These are phyloP conservation scores for Bipolaris victoriae DNA, from an alignment of 2,329 filamentous ascomycete genomes.

Conservation along the genomic window DNA sequence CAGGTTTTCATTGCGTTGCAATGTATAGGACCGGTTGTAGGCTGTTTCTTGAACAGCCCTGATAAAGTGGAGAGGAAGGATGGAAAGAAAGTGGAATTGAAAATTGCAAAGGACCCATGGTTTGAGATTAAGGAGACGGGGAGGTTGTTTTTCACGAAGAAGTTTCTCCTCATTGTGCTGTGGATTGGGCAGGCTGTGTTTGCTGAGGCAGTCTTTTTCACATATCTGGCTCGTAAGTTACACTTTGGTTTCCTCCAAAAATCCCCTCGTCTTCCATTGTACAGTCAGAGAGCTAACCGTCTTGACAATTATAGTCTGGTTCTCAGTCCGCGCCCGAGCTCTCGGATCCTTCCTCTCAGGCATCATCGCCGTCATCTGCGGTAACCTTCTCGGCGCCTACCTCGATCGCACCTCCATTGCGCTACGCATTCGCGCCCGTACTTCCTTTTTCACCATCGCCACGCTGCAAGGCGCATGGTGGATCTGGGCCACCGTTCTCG, in stretches of 20 bases:
- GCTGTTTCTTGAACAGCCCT: slow-evolving; percentile 66
- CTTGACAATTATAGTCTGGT: slow-evolving; percentile 60
- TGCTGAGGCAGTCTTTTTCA: slow-evolving; percentile 74
- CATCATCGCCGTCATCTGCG: slow-evolving; percentile 68
- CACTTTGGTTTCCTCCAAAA: not conserved
- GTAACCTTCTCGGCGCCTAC: slow-evolving; percentile 70
- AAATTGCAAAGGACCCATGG: slow-evolving; percentile 62
- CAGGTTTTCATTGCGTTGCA: slow-evolving; percentile 75
- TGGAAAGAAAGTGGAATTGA: slow-evolving; percentile 65
- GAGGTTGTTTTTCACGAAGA: slow-evolving; percentile 64
- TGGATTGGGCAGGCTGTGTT: slow-evolving; percentile 76
- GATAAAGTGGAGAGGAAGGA: slow-evolving; percentile 69
- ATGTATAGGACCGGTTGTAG: slow-evolving; percentile 68
- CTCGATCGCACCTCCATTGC: slow-evolving; percentile 65
- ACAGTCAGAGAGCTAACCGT: not conserved
- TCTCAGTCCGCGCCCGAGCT: slow-evolving; percentile 71
- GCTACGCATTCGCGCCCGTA: slow-evolving; percentile 61
- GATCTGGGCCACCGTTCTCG: slow-evolving; percentile 72
- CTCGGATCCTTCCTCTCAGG: slow-evolving; percentile 74
- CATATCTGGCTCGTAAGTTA: slow-evolving; percentile 60
- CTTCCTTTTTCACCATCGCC: slow-evolving; percentile 61
- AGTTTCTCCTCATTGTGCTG: slow-evolving; percentile 68
- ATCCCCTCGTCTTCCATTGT: not conserved
- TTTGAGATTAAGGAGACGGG: slow-evolving; percentile 66
- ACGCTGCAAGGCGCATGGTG: slow-evolving; percentile 72